These are phyloP conservation scores for Metroxylon sagu DNA, from an alignment of 176 grass and related monocot species.

Conservation along the genomic window DNA sequence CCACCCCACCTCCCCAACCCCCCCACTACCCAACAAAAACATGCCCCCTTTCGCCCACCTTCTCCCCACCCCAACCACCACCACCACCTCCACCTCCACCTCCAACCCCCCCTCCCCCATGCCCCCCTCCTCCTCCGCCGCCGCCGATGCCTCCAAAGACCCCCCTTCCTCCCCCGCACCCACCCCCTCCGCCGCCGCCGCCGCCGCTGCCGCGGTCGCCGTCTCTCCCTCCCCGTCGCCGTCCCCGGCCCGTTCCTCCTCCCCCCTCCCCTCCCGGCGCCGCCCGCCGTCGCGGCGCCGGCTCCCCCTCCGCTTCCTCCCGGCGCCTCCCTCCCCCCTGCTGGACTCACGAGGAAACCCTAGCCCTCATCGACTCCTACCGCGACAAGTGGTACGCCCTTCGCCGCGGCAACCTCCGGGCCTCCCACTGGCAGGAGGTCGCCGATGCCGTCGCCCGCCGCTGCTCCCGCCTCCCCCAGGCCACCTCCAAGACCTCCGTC, in stretches of 20 bases:
- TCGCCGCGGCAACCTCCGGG: slow-evolving; percentile 46
- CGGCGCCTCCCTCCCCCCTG: slow-evolving; percentile 51
- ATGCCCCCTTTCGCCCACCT: slow-evolving; percentile 27
- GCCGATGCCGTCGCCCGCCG: slow-evolving; percentile 28
- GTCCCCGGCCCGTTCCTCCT: not conserved
- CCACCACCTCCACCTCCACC: slow-evolving; percentile 28
- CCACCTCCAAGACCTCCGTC: slow-evolving; percentile 45
- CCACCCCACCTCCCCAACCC: slow-evolving; percentile 40
- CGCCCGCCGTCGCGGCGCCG: slow-evolving; percentile 20
- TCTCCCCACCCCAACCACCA: slow-evolving; percentile 18
- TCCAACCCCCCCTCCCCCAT: slow-evolving; percentile 5
- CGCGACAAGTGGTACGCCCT: slow-evolving; percentile 45
- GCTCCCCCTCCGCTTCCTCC: slow-evolving; percentile 10
- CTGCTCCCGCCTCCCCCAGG: too few relatives aligned
- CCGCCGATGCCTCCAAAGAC: too few relatives aligned
- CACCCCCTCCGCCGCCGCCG: not conserved
- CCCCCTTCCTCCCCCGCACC: too few relatives aligned
- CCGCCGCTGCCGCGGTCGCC: slow-evolving; percentile 15
- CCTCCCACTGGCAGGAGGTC: slow-evolving; percentile 53
- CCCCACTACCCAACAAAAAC: slow-evolving; percentile 46
- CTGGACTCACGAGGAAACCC: slow-evolving; percentile 54
- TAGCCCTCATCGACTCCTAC: slow-evolving; percentile 49
- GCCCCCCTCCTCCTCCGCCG: too few relatives aligned
- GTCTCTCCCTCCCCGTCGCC: not conserved
- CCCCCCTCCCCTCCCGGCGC: slow-evolving; percentile 1